These are phyloP conservation scores for Abortiporus biennis DNA, from an alignment of 1,284 basidiomycete genomes.

Conservation along the genomic window DNA sequence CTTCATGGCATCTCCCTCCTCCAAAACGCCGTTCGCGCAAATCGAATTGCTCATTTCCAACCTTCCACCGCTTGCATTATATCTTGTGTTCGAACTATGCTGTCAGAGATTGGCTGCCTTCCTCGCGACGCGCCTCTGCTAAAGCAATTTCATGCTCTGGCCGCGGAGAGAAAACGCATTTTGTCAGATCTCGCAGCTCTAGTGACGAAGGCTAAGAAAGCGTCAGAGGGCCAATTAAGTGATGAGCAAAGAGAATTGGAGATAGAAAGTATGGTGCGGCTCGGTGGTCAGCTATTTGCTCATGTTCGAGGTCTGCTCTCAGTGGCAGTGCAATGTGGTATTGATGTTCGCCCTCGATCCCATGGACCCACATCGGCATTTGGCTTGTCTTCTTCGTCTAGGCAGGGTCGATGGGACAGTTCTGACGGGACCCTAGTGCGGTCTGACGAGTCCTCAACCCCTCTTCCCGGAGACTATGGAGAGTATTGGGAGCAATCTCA, in stretches of 20 bases:
- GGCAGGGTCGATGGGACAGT: slow-evolving; percentile 16
- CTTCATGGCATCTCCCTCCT: slow-evolving; percentile 83
- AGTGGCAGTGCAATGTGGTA: slow-evolving; percentile 74
- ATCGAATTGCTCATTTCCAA: slow-evolving; percentile 77
- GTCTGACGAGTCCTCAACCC: slow-evolving; percentile 16
- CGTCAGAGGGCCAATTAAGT: slow-evolving; percentile 51
- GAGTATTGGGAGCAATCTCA: slow-evolving; percentile 12
- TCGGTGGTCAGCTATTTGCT: slow-evolving; percentile 69
- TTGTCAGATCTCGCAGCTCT: slow-evolving; percentile 79
- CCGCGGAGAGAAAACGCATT: slow-evolving; percentile 78
- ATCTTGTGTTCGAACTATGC: slow-evolving; percentile 87
- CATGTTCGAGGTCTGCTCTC: slow-evolving; percentile 67
- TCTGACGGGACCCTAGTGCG: slow-evolving; percentile 19
- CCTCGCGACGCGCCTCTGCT: slow-evolving; percentile 78
- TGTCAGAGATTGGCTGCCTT: slow-evolving; percentile 83
- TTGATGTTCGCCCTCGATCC: slow-evolving; percentile 60
- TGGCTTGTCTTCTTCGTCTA: slow-evolving; percentile 28
- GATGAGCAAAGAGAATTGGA: slow-evolving; percentile 49
- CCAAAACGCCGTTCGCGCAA: slow-evolving; percentile 76
- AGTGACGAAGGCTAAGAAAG: slow-evolving; percentile 79
- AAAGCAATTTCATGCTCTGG: slow-evolving; percentile 59
- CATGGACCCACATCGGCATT: slow-evolving; percentile 32
- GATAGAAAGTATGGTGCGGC: slow-evolving; percentile 66
- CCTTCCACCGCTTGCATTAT: slow-evolving; percentile 87
- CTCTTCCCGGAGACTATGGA: slow-evolving; percentile 13